Evolutionary conservation across 352 stramenopile genomes (phyloP).

Genomic region (Elongisporangium prolatum): DNA sequence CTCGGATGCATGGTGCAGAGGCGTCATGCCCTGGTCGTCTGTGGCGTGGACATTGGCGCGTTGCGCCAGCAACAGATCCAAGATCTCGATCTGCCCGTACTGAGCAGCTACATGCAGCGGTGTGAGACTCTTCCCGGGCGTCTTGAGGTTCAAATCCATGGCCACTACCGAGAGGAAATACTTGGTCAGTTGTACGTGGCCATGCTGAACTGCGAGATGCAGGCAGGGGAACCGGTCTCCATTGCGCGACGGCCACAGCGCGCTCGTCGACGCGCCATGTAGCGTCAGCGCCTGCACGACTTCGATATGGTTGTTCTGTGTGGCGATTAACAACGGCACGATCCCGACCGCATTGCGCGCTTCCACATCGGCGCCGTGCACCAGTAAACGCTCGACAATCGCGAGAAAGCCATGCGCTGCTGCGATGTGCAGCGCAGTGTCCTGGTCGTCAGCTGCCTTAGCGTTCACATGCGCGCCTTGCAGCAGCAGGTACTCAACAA

Average conservation of each 20-base stretch:
- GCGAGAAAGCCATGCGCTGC: slow-evolving; percentile 19
- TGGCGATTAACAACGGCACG: slow-evolving; percentile 27
- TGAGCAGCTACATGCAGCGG: slow-evolving; percentile 17
- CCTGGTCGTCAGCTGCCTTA: slow-evolving; percentile 1
- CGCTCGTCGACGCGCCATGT: slow-evolving; percentile 17
- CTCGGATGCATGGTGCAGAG: slow-evolving; percentile 31
- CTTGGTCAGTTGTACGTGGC: slow-evolving; percentile 14
- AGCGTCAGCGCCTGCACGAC: slow-evolving; percentile 29
- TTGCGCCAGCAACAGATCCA: slow-evolving; percentile 21
- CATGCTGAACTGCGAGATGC: slow-evolving; percentile 26
- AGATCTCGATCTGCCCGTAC: slow-evolving; percentile 14
- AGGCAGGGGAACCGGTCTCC: slow-evolving; percentile 18
- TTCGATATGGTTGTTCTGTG: slow-evolving; percentile 23
- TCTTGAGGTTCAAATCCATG: slow-evolving; percentile 15
- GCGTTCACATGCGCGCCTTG: neutral
- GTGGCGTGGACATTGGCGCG: slow-evolving; percentile 13
- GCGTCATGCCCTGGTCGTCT: slow-evolving; percentile 30
- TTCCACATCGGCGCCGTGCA: slow-evolving; percentile 23
- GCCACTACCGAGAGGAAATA: slow-evolving; percentile 19
- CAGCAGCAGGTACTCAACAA: neutral
- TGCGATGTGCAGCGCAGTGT: slow-evolving; percentile 36
- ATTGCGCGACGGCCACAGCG: slow-evolving; percentile 7
- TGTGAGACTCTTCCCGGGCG: slow-evolving; percentile 1
- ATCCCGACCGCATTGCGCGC: slow-evolving; percentile 17
- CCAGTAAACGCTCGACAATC: slow-evolving; percentile 23